Evolutionary conservation across 768 basidiomycete species (phyloP).

Genomic region (Udeniomyces megalosporus): DNA sequence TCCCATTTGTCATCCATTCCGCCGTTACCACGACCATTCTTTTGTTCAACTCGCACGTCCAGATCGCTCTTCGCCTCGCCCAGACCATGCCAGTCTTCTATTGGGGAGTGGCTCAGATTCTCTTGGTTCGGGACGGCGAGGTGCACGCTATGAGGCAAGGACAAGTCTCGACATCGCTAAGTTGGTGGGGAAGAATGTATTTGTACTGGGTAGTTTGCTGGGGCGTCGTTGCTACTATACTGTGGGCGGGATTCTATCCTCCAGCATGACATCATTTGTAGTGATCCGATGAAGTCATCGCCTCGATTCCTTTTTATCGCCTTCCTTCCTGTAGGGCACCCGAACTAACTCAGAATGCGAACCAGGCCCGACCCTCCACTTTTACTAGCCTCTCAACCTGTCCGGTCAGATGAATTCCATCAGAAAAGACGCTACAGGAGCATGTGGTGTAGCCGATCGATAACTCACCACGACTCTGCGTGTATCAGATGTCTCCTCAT

Average conservation of each 20-base stretch:
- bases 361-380: too few relatives aligned
- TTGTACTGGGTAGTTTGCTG: conserved; percentile 63
- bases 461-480: too few relatives aligned
- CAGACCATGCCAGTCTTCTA: conserved; percentile 62
- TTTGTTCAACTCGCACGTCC: conserved; percentile 66
- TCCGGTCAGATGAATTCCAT: too few relatives aligned
- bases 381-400: too few relatives aligned
- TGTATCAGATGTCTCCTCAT: too few relatives aligned
- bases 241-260: conserved; percentile 76
- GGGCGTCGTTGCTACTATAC: conserved; percentile 49
- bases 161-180: not conserved
- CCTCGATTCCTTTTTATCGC: too few relatives aligned
- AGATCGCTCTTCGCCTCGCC: conserved; percentile 65
- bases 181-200: conserved; percentile 43
- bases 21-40: conserved; percentile 45
- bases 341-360: too few relatives aligned
- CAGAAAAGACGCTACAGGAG: too few relatives aligned
- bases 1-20: conserved; percentile 64
- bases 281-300: too few relatives aligned
- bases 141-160: conserved; percentile 26
- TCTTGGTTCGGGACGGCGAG: conserved; percentile 27
- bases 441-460: too few relatives aligned
- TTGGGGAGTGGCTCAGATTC: conserved; percentile 66
- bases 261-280: conserved; percentile 45
- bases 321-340: too few relatives aligned